Percentiles rank a stretch among this genome's conserved stretches.
Conservation (phyloP, 2,329 filamentous ascomycete species). For the Trichoderma pleuroti region DNA sequence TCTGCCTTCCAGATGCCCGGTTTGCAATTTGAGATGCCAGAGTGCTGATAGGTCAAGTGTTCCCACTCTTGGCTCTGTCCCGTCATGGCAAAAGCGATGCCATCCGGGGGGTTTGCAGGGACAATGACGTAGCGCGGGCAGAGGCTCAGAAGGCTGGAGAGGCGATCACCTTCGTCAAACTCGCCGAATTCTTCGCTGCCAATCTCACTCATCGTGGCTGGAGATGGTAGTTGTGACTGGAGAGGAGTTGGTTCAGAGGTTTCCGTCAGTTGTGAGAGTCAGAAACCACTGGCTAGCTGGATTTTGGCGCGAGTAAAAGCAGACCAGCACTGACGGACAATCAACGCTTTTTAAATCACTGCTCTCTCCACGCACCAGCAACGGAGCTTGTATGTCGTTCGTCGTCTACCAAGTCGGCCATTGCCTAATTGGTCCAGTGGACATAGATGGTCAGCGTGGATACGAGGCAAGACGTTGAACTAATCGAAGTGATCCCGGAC, state of each 20-base stretch:
- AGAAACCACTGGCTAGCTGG: not conserved
- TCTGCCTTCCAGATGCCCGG: conserved; percentile 14
- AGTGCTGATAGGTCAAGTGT: conserved; percentile 1
- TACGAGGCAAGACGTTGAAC: not conserved
- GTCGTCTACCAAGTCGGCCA: not conserved
- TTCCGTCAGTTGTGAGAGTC: not conserved
- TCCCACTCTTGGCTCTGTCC: not conserved
- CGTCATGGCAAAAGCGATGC: not conserved
- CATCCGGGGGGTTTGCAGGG: not conserved
- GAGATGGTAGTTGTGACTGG: too few species aligned
- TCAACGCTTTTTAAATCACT: not conserved
- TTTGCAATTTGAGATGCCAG: conserved; percentile 16
- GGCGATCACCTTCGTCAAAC: not conserved
- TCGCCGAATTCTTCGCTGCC: not conserved
- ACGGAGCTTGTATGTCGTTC: not conserved
- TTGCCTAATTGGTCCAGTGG: not conserved
- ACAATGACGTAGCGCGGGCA: conserved; percentile 11
- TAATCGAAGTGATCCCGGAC: not conserved
- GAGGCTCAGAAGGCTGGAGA: not conserved
- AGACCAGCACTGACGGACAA: not conserved
- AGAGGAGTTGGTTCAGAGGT: not conserved
- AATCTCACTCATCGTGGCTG: not conserved
- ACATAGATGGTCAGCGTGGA: not conserved
- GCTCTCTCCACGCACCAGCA: not conserved
- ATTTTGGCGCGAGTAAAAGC: not conserved